A percentile compares a stretch with the other conserved stretches of the same genome.
These are phyloP conservation scores for Ceratocystis huliohia DNA, from an alignment of 2,329 filamentous ascomycete genomes.

Conservation along the genomic window DNA sequence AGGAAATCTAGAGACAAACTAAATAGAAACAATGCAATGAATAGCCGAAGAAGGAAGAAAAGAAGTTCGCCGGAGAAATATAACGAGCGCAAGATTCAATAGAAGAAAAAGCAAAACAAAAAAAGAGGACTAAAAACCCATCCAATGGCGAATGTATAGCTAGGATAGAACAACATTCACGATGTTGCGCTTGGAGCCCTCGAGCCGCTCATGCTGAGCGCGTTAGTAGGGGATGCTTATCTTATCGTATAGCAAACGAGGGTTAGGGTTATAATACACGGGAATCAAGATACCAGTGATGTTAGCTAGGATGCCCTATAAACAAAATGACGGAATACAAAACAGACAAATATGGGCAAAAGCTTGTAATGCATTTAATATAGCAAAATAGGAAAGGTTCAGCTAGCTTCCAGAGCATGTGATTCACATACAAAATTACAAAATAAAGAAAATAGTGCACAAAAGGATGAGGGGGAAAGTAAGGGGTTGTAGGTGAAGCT, in stretches of 20 bases:
- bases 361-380: conserved; percentile 14
- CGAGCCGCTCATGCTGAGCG: not conserved
- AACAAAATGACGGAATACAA: not conserved
- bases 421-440: conserved; percentile 4
- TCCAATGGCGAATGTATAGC: not conserved
- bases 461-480: not conserved
- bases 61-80: not conserved
- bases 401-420: not conserved
- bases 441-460: conserved; percentile 15
- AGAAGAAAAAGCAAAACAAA: not conserved
- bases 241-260: not conserved
- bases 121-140: not conserved
- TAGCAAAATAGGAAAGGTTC: not conserved
- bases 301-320: not conserved
- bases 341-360: conserved; percentile 3
- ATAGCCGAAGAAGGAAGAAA: not conserved
- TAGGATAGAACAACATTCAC: not conserved
- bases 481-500: not conserved
- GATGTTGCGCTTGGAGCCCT: not conserved
- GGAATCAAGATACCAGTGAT: conserved; percentile 2
- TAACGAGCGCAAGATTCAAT: not conserved
- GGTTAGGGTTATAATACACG: not conserved
- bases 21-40: not conserved
- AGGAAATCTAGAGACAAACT: not conserved
- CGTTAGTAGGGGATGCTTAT: not conserved